Evolutionary conservation across 176 grass and related monocot species (phyloP).

Genomic region (Thalia dealbata): DNA sequence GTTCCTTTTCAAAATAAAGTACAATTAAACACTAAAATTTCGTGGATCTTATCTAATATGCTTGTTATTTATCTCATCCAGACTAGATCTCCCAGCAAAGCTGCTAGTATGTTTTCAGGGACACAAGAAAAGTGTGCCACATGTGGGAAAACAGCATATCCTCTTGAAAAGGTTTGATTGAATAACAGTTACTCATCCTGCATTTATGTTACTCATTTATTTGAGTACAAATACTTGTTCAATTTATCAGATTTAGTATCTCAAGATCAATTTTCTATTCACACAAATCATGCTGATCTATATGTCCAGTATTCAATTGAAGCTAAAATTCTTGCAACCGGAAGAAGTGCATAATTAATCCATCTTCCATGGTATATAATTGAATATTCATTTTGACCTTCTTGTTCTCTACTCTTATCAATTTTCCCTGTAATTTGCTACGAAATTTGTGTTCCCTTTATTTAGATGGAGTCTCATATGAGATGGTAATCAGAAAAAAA

Average conservation of each 20-base stretch:
- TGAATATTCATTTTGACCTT: neutral
- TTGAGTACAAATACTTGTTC: neutral
- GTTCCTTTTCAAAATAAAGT: neutral
- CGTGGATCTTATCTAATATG: neutral
- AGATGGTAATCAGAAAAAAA: neutral
- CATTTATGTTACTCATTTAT: neutral
- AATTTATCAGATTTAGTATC: neutral
- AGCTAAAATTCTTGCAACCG: neutral
- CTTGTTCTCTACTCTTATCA: neutral
- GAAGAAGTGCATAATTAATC: too few species aligned
- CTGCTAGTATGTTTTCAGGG: conserved; percentile 83
- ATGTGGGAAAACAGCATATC: conserved; percentile 90
- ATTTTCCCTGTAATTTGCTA: neutral
- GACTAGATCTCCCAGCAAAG: conserved; percentile 90
- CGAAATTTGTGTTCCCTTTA: neutral
- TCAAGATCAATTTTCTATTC: neutral
- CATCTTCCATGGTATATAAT: neutral
- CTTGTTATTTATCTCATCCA: conserved; percentile 17
- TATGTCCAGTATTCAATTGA: neutral
- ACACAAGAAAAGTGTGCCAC: conserved; percentile 97
- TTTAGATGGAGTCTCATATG: neutral
- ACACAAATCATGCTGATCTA: neutral
- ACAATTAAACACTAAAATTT: neutral
- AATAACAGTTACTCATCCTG: neutral
- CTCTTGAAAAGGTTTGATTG: conserved; percentile 77